A percentile compares a stretch with the other conserved stretches of the same genome.
Conservation (phyloP, 495 filamentous ascomycete species). For the Penicillium cosmopolitanum region DNA sequence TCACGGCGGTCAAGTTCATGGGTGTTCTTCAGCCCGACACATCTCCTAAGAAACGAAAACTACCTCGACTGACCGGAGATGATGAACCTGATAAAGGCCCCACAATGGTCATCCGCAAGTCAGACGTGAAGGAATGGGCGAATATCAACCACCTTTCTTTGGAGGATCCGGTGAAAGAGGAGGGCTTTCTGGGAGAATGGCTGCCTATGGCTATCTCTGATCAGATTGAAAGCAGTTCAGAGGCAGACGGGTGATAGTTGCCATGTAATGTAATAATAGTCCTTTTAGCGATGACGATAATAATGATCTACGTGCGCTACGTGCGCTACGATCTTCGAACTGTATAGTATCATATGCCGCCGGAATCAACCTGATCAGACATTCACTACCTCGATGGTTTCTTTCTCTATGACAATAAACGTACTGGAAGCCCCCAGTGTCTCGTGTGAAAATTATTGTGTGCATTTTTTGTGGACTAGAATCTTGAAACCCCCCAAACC, state of each 20-base stretch:
- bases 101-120: slow-evolving; percentile 47
- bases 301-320: neutral
- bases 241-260: slow-evolving; percentile 12
- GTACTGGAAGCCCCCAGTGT: neutral
- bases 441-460: slow-evolving; percentile 20
- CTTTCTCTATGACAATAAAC: too few species aligned
- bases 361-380: too few species aligned
- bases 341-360: too few species aligned
- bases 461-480: slow-evolving; percentile 37
- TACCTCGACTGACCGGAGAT: slow-evolving; percentile 25
- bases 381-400: too few species aligned
- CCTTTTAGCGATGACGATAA: slow-evolving; percentile 4
- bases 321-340: neutral
- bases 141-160: slow-evolving; percentile 41
- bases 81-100: slow-evolving; percentile 35
- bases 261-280: slow-evolving; percentile 9
- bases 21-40: slow-evolving; percentile 66
- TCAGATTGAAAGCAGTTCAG: slow-evolving; percentile 8
- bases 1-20: slow-evolving; percentile 78
- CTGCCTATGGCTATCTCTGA: slow-evolving; percentile 22
- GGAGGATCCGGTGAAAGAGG: slow-evolving; percentile 51
- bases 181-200: slow-evolving; percentile 49
- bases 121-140: slow-evolving; percentile 52
- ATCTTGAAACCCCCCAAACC: slow-evolving; percentile 19
- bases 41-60: slow-evolving; percentile 46